A percentile compares a stretch with the other conserved stretches of the same genome.
phyloP scores from a whole-genome alignment of 352 stramenopile genomes.

The Phytophthora palmivora region DNA sequence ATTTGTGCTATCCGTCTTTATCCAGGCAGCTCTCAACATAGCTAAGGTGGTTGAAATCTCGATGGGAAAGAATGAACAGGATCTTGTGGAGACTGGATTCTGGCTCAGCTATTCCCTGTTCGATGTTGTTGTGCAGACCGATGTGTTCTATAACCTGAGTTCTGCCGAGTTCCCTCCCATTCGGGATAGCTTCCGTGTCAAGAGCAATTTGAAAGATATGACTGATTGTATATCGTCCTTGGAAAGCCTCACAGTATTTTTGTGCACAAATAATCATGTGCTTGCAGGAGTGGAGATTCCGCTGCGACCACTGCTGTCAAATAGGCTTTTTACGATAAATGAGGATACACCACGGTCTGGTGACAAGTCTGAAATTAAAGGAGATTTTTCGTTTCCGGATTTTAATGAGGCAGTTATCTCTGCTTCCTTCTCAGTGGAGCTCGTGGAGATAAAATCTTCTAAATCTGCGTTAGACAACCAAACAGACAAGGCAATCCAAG shows the following conservation, averaged over 20 bases:
- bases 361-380: slow-evolving; percentile 30
- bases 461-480: not conserved
- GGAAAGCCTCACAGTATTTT: slow-evolving; percentile 56
- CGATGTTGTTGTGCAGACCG: slow-evolving; percentile 82
- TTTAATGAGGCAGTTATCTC: slow-evolving; percentile 40
- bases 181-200: slow-evolving; percentile 75
- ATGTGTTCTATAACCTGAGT: slow-evolving; percentile 73
- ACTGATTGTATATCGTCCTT: slow-evolving; percentile 42
- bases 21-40: slow-evolving; percentile 54
- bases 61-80: slow-evolving; percentile 15
- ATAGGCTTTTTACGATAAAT: slow-evolving; percentile 28
- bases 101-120: slow-evolving; percentile 90
- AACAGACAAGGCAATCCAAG: not conserved
- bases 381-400: slow-evolving; percentile 53
- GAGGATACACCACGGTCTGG: slow-evolving; percentile 4
- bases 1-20: slow-evolving; percentile 70
- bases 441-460: slow-evolving; percentile 20
- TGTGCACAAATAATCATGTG: slow-evolving; percentile 75
- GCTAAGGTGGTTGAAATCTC: slow-evolving; percentile 31
- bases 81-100: slow-evolving; percentile 43
- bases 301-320: slow-evolving; percentile 38
- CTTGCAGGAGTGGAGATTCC: slow-evolving; percentile 69
- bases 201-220: slow-evolving; percentile 60
- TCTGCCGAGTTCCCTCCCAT: slow-evolving; percentile 69
- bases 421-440: slow-evolving; percentile 43